These are phyloP conservation scores for Neurospora cerealis DNA, from an alignment of 495 filamentous ascomycete genomes.

Conservation along the genomic window DNA sequence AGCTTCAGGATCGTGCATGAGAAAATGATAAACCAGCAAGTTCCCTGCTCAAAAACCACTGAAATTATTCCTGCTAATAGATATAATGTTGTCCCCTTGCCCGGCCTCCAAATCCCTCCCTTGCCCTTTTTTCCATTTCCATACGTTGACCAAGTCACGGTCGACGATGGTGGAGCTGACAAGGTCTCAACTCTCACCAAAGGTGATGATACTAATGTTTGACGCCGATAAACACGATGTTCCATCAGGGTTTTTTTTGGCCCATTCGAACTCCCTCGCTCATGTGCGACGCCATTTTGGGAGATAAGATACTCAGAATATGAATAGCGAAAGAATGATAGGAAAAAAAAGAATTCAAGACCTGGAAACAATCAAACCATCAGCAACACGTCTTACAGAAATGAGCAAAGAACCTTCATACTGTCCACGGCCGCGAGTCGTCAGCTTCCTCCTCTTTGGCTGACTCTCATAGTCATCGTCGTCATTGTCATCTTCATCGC, in stretches of 20 bases:
- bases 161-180: not conserved
- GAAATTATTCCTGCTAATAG: not conserved
- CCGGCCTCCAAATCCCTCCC: not conserved
- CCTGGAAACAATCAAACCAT: constrained; percentile 4
- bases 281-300: not conserved
- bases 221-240: not conserved
- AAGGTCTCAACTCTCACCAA: not conserved
- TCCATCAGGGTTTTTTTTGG: not conserved
- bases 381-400: constrained; percentile 6
- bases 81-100: not conserved
- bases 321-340: not conserved
- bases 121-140: not conserved
- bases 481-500: not conserved
- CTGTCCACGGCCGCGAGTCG: not conserved
- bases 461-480: not conserved
- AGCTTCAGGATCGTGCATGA: not conserved
- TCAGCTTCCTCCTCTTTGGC: not conserved
- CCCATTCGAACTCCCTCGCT: not conserved
- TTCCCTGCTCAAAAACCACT: not conserved
- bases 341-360: not conserved
- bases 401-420: constrained; percentile 8
- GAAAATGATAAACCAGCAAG: not conserved
- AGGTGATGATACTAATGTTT: not conserved
- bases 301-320: not conserved
- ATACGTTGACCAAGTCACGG: not conserved